phyloP scores from a whole-genome alignment of 192 early-diverging fungal species.

The Coemansia pectinata region DNA sequence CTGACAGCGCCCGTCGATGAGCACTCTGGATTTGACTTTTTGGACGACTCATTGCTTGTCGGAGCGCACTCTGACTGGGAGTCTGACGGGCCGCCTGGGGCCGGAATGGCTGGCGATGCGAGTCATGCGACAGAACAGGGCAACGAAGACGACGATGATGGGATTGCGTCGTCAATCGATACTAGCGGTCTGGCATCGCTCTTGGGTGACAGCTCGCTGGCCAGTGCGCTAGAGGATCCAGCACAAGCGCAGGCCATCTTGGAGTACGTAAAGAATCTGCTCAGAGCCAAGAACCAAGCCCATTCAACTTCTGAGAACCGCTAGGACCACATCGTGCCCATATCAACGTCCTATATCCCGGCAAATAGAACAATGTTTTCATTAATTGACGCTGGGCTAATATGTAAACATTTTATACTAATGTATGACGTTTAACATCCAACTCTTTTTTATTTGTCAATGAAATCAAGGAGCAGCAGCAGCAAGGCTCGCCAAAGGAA shows the following conservation, averaged over 20 bases:
- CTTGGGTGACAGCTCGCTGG: slow-evolving; percentile 45
- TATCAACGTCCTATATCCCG: background rate
- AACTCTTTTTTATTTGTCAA: background rate
- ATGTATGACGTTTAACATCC: background rate
- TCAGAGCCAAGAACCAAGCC: slow-evolving; percentile 31
- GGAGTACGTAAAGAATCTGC: slow-evolving; percentile 52
- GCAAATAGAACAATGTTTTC: too few species aligned
- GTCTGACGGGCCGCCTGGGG: slow-evolving; percentile 5
- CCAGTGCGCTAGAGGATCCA: slow-evolving; percentile 53
- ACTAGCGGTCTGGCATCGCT: slow-evolving; percentile 48
- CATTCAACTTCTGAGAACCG: background rate
- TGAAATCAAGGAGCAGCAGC: background rate
- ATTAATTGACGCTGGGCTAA: too few species aligned
- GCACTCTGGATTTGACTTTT: background rate
- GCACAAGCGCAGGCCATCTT: slow-evolving; percentile 45
- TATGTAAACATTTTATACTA: background rate
- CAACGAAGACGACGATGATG: background rate
- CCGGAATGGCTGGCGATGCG: background rate
- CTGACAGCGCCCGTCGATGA: slow-evolving; percentile 8
- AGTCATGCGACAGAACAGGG: background rate
- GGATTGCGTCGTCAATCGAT: slow-evolving; percentile 45
- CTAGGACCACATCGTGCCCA: background rate
- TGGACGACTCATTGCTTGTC: background rate
- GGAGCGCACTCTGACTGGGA: slow-evolving; percentile 16
- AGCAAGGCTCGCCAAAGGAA: slow-evolving; percentile 7